Evolutionary conservation across 2,329 filamentous ascomycete species (phyloP).

Genomic region (Ploettnerulaceae sp.): DNA sequence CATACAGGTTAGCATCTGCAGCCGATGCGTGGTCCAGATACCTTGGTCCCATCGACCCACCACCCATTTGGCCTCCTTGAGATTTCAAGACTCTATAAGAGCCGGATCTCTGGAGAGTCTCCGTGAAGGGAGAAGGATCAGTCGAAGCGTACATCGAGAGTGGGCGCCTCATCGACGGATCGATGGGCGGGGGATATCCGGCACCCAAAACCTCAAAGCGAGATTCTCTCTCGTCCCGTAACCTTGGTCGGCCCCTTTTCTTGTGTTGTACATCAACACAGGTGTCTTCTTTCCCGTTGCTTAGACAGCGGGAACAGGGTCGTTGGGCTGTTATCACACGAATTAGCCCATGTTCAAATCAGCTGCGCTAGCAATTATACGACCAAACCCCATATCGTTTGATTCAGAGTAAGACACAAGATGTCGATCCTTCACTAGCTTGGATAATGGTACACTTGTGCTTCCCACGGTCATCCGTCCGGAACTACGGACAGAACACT

Average conservation of each 20-base stretch:
- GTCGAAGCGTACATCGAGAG: conserved; percentile 45
- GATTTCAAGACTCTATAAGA: conserved; percentile 53
- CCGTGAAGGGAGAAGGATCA: conserved; percentile 40
- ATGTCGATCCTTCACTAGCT: neutral
- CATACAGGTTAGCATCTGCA: conserved; percentile 47
- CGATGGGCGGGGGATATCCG: conserved; percentile 28
- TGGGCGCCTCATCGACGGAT: conserved; percentile 40
- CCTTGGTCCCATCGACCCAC: conserved; percentile 45
- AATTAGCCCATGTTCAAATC: conserved; percentile 24
- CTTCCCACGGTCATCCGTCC: neutral
- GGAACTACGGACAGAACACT: neutral
- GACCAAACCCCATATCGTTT: too few relatives aligned
- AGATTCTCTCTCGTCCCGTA: conserved; percentile 65
- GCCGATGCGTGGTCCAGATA: conserved; percentile 48
- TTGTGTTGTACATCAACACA: conserved; percentile 84
- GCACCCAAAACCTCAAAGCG: conserved; percentile 45
- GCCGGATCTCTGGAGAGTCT: conserved; percentile 40
- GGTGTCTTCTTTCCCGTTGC: conserved; percentile 73
- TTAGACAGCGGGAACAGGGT: conserved; percentile 71
- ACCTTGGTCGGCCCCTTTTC: conserved; percentile 71
- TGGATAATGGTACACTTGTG: conserved; percentile 1
- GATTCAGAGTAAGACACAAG: too few relatives aligned
- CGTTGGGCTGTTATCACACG: conserved; percentile 54
- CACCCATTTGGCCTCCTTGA: conserved; percentile 40
- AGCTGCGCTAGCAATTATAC: neutral